Evolutionary conservation across 2,329 filamentous ascomycete species (phyloP).

Genomic region (Emericellopsis cladophorae): DNA sequence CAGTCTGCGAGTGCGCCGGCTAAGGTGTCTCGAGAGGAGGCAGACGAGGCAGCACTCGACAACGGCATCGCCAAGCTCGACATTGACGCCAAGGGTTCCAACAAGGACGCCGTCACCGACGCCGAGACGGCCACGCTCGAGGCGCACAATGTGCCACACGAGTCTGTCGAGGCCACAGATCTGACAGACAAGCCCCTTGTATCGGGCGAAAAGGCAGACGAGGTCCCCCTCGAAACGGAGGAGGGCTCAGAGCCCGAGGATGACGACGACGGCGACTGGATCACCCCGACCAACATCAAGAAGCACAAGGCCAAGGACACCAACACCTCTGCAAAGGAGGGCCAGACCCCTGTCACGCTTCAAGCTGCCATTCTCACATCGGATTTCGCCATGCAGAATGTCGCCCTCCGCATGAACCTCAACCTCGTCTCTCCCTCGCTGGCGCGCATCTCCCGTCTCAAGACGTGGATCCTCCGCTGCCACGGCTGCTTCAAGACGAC

Average conservation of each 20-base stretch:
- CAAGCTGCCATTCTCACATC: slow-evolving; percentile 87
- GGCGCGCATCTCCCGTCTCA: slow-evolving; percentile 70
- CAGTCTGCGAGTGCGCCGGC: slow-evolving; percentile 3
- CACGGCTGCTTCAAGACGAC: slow-evolving; percentile 84
- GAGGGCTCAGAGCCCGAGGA: slow-evolving; percentile 27
- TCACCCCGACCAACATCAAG: slow-evolving; percentile 85
- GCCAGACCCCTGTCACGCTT: slow-evolving; percentile 45
- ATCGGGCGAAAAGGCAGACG: slow-evolving; percentile 6
- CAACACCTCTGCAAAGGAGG: slow-evolving; percentile 23
- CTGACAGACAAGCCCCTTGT: slow-evolving; percentile 2
- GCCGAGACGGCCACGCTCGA: slow-evolving; percentile 1
- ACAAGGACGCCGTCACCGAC: slow-evolving; percentile 2
- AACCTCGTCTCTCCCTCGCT: slow-evolving; percentile 72
- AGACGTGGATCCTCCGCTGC: slow-evolving; percentile 83
- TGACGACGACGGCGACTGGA: slow-evolving; percentile 67
- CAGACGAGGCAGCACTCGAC: slow-evolving; percentile 1
- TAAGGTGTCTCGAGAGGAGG: not conserved
- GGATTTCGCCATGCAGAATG: slow-evolving; percentile 97
- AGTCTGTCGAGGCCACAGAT: slow-evolving; percentile 4
- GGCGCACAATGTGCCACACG: not conserved
- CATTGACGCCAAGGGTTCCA: slow-evolving; percentile 2
- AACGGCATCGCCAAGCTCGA: slow-evolving; percentile 5
- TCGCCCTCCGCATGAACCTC: slow-evolving; percentile 87
- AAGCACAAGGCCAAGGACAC: slow-evolving; percentile 62
- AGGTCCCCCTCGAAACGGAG: slow-evolving; percentile 13